phyloP scores from a whole-genome alignment of 2,329 filamentous ascomycete genomes.

The Colletotrichum sp. region DNA sequence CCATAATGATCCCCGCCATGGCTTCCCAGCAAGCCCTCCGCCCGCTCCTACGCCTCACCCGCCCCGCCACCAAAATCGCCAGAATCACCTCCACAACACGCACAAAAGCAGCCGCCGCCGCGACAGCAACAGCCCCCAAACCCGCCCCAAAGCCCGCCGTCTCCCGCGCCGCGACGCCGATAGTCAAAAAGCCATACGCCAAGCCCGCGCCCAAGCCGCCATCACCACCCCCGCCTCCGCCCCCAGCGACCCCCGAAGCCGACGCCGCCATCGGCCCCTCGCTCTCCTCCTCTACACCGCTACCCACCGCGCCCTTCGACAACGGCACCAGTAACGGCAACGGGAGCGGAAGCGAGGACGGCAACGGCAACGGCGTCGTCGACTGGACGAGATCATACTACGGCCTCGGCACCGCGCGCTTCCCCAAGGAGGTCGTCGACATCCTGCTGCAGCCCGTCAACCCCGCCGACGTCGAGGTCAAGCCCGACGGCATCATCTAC shows the following conservation, averaged over 20 bases:
- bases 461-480: conserved; percentile 87
- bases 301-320: background rate
- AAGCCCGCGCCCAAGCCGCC: background rate
- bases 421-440: conserved; percentile 71
- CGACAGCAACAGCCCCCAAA: background rate
- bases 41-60: conserved; percentile 11
- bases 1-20: background rate
- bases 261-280: background rate
- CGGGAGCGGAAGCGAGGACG: background rate
- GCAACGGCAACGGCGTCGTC: conserved; percentile 32
- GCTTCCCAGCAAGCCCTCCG: conserved; percentile 14
- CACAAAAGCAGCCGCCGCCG: background rate
- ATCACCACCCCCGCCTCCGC: background rate
- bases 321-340: background rate
- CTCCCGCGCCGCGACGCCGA: background rate
- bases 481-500: conserved; percentile 96
- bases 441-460: conserved; percentile 72
- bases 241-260: background rate
- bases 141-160: background rate
- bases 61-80: background rate
- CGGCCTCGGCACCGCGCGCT: conserved; percentile 74
- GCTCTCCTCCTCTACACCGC: background rate
- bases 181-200: background rate
- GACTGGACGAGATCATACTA: conserved; percentile 89
- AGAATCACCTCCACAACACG: background rate